Base-by-base conservation (phyloP, 1,284 basidiomycete genomes). In the Pseudozyma hubeiensis region DNA sequence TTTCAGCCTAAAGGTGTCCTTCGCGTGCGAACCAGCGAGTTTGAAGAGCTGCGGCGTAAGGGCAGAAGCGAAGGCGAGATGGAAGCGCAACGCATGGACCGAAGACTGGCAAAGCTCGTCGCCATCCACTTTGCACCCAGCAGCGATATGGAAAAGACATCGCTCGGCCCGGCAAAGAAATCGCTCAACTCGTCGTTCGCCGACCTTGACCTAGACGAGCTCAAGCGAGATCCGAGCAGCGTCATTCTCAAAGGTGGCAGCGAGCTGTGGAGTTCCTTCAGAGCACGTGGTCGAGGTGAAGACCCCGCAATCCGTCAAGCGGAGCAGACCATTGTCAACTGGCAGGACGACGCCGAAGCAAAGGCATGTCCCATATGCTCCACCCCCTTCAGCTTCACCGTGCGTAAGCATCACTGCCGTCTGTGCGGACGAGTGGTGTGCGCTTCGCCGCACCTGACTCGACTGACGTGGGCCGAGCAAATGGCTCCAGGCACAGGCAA, bases 361-460 rank as follows among this genome's bases (percentile, higher is more conserved):
- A 89, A 88, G 34, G 89, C 90, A 58, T 98, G 95, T 86, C 91
- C 92, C 1, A 87, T 95, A 68, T 99, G 96, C 89, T 92, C 91
- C 35, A 88, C 92, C 0, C 88, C 90, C 0, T 99, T 99, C 83
- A 90, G 92, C 1, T 86, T 99, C 1, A 92, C 93, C 0, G 96
- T 94, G 66, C 90, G 96, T 16, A 97, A 97, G 85, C 96, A 99
- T 78, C 96, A 99, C 83, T 99, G 96, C 85, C 90, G 97, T 9
- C 87, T 98, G 7, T 99, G 96, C 77, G 96, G 96, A 0, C 88
- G 91, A 43, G 92, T 98, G 47, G 90, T 98, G 4, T 99, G 96
- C 81, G 92, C 95, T 0, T 88, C 97, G 3, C 94, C 94, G 0
- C 88, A 91, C 1, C 93, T 85, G 2, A 58, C 66, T 7, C 56